phyloP scores from a whole-genome alignment of 1,139 yeast genomes.

The Scheffersomyces segobiensis region DNA sequence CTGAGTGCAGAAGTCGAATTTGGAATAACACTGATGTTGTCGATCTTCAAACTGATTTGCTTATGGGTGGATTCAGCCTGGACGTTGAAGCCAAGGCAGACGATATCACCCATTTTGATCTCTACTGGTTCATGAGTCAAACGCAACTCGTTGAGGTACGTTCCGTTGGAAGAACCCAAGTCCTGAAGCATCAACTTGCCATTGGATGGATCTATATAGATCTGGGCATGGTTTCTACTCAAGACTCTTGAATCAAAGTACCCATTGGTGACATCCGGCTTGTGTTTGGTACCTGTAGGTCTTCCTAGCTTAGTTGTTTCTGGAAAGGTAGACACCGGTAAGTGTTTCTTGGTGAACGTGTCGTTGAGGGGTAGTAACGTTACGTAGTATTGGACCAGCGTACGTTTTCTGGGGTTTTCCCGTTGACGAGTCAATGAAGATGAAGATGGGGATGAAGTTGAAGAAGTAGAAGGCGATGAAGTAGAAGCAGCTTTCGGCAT shows the following conservation, averaged over 20 bases:
- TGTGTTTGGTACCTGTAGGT: constrained; percentile 72
- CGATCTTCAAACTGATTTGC: constrained; percentile 80
- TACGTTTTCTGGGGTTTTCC: constrained; percentile 25
- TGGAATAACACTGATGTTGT: constrained; percentile 59
- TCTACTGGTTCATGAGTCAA: constrained; percentile 66
- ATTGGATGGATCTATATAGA: constrained; percentile 67
- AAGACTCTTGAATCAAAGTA: constrained; percentile 92
- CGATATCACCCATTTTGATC: constrained; percentile 70
- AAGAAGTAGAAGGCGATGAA: not conserved
- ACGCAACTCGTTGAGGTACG: constrained; percentile 78
- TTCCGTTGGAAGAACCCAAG: constrained; percentile 90
- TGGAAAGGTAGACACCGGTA: constrained; percentile 80
- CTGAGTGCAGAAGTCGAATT: not conserved
- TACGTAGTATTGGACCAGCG: constrained; percentile 51
- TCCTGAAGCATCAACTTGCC: constrained; percentile 81
- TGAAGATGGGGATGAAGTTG: constrained; percentile 7
- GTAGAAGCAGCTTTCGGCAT: constrained; percentile 11
- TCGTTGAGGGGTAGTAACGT: constrained; percentile 76
- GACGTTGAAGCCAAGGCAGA: constrained; percentile 91
- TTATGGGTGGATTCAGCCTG: constrained; percentile 81
- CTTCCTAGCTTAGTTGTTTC: constrained; percentile 86
- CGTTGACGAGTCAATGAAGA: constrained; percentile 10
- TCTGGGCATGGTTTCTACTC: constrained; percentile 90
- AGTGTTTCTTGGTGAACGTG: constrained; percentile 76
- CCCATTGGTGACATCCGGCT: constrained; percentile 82